Percentiles rank a stretch among this genome's conserved stretches.
Evolutionary conservation across 2,329 filamentous ascomycete species (phyloP).

Genomic region (Microascus cirrosus): DNA sequence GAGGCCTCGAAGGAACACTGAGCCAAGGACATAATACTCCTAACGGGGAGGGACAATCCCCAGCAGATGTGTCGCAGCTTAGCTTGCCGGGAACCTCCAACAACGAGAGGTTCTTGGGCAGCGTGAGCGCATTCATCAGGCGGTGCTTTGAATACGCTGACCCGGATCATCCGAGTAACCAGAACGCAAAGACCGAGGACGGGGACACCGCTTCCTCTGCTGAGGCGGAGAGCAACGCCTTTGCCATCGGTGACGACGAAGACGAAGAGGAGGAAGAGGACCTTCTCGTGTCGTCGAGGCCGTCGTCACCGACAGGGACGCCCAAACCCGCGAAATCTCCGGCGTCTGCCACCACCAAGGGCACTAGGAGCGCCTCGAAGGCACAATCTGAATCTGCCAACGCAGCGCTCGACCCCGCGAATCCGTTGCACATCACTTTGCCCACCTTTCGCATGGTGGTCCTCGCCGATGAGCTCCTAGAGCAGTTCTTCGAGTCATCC

Average conservation of each 20-base stretch:
- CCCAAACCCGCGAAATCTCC: constrained; percentile 30
- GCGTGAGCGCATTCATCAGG: constrained; percentile 89
- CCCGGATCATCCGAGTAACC: constrained; percentile 64
- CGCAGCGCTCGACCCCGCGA: constrained; percentile 79
- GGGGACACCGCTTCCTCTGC: constrained; percentile 7
- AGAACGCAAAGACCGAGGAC: constrained; percentile 23
- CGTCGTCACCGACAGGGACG: constrained; percentile 15
- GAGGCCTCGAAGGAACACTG: constrained; percentile 68
- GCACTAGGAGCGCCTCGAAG: constrained; percentile 35
- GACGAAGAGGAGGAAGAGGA: constrained; percentile 45
- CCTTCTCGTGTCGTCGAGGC: constrained; percentile 46
- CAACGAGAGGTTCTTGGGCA: constrained; percentile 83
- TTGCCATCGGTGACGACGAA: constrained; percentile 66
- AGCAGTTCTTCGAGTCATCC: constrained; percentile 94
- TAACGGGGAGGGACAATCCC: constrained; percentile 25
- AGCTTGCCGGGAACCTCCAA: constrained; percentile 43
- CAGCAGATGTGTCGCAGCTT: constrained; percentile 19
- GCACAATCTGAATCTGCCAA: constrained; percentile 71
- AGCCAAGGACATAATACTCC: constrained; percentile 42
- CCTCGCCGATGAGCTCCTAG: constrained; percentile 85
- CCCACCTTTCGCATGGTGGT: constrained; percentile 99
- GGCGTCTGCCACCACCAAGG: constrained; percentile 24
- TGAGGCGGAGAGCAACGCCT: constrained; percentile 36
- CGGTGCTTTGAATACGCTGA: constrained; percentile 98
- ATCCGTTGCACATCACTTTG: constrained; percentile 88